Evolutionary conservation across 805 yeast genomes (phyloP).

Genomic region (Yarrowia deformans): DNA sequence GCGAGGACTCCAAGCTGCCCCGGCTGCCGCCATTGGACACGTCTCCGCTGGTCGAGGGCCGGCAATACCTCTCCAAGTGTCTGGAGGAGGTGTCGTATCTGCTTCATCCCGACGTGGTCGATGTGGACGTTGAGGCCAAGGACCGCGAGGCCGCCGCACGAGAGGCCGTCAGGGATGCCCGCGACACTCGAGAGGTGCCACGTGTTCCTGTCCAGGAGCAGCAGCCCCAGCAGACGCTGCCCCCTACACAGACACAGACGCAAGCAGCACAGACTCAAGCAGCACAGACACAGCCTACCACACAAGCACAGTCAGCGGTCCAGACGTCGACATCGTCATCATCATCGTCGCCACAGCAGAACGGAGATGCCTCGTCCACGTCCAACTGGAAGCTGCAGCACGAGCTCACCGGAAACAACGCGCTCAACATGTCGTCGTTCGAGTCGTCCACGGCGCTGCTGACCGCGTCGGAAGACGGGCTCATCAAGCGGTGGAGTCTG

Average conservation of each 20-base stretch:
- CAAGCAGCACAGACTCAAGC: background rate
- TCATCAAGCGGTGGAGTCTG: conserved; percentile 43
- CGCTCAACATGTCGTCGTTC: conserved; percentile 31
- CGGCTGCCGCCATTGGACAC: conserved; percentile 19
- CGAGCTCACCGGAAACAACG: conserved; percentile 19
- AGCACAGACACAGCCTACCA: background rate
- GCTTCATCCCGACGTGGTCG: conserved; percentile 45
- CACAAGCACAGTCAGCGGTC: background rate
- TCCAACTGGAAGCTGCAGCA: conserved; percentile 27
- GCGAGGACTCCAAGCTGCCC: conserved; percentile 35
- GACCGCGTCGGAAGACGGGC: conserved; percentile 45
- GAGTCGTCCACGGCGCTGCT: conserved; percentile 35
- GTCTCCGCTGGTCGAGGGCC: conserved; percentile 45
- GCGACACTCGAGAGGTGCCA: conserved; percentile 15
- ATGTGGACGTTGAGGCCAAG: conserved; percentile 27
- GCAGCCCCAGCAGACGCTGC: no score
- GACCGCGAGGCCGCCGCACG: conserved; percentile 9
- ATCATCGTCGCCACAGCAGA: background rate
- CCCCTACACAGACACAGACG: background rate
- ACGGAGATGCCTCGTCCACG: conserved; percentile 2
- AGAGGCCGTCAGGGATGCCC: background rate
- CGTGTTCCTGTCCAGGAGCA: conserved; percentile 30
- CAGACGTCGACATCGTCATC: background rate
- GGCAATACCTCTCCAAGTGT: conserved; percentile 50
- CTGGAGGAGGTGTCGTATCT: conserved; percentile 51